phyloP scores from a whole-genome alignment of 257 asterid species.

The Buddleja alternifolia region DNA sequence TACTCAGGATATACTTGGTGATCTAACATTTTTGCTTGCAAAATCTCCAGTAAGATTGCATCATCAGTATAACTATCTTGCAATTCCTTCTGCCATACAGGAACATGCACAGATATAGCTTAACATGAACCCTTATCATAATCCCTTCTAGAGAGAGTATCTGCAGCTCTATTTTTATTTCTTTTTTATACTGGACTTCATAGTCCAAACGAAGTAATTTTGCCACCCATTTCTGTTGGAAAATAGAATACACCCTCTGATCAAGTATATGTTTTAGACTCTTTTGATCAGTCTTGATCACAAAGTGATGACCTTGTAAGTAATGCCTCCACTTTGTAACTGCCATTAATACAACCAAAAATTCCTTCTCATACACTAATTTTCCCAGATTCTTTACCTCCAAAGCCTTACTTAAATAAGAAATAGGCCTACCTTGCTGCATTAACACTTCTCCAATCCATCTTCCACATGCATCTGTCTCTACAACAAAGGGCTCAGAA shows the following conservation, averaged over 20 bases:
- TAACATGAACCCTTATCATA: too few species aligned
- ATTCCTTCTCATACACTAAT: constrained; percentile 1
- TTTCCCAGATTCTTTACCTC: neutral
- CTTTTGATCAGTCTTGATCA: neutral
- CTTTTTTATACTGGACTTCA: neutral
- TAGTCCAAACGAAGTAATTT: constrained; percentile 6
- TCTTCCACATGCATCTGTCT: too few species aligned
- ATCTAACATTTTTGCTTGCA: too few species aligned
- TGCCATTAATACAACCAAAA: neutral
- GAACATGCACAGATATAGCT: neutral
- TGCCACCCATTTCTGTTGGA: neutral
- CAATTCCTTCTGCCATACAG: neutral
- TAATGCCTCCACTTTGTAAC: neutral
- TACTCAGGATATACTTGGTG: too few species aligned
- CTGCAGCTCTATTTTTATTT: neutral
- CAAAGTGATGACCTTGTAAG: neutral
- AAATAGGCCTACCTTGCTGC: neutral
- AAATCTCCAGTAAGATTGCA: neutral
- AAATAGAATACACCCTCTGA: neutral
- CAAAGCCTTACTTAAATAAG: neutral
- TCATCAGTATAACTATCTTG: neutral
- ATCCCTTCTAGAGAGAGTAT: neutral
- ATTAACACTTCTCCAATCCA: neutral
- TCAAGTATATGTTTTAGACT: neutral
- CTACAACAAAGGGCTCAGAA: too few species aligned